Conservation (phyloP, 23 red algal species). For the Pyropia yezoensis region DNA sequence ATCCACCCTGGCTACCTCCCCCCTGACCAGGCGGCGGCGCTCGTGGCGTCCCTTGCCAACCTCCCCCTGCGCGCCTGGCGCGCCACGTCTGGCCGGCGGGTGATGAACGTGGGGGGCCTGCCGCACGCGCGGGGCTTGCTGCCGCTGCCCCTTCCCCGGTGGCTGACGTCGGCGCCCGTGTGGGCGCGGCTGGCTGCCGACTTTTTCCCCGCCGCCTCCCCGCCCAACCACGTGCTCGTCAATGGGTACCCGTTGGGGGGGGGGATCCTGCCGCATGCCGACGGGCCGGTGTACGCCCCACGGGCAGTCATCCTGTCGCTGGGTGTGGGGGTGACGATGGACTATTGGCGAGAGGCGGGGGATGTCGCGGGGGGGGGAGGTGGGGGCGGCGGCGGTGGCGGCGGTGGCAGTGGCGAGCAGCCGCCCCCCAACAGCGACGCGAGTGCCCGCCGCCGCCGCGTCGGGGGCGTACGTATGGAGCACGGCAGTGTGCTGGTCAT, state of each 20-base stretch:
- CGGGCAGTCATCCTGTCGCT: slow-evolving; percentile 76
- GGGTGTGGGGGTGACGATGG: slow-evolving; percentile 31
- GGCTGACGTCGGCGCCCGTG: slow-evolving; percentile 12
- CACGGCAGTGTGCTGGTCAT: slow-evolving; percentile 69
- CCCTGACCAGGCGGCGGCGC: slow-evolving; percentile 1
- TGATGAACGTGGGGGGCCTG: slow-evolving; percentile 57
- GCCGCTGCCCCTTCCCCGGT: slow-evolving; percentile 31
- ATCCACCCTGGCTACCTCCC: slow-evolving; percentile 29
- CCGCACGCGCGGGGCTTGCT: slow-evolving; percentile 71
- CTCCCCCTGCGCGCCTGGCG: slow-evolving; percentile 33
- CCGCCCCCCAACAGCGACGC: not conserved
- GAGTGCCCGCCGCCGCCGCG: not conserved
- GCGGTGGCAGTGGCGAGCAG: not conserved
- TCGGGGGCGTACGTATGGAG: slow-evolving; percentile 16
- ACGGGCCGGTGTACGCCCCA: slow-evolving; percentile 73
- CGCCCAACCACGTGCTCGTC: slow-evolving; percentile 83
- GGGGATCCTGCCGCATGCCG: slow-evolving; percentile 71
- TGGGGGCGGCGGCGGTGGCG: no score
- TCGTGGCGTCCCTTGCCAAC: slow-evolving; percentile 8
- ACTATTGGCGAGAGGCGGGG: slow-evolving; percentile 22
- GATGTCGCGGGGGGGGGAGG: no score
- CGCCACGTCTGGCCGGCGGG: slow-evolving; percentile 14
- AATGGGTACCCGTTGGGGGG: slow-evolving; percentile 76
- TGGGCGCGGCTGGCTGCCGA: slow-evolving; percentile 5
- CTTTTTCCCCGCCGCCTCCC: slow-evolving; percentile 15